Percentiles rank a stretch among this genome's conserved stretches.
These are phyloP conservation scores for Helminthosporium solani DNA, from an alignment of 2,329 filamentous ascomycete species.

Conservation along the genomic window DNA sequence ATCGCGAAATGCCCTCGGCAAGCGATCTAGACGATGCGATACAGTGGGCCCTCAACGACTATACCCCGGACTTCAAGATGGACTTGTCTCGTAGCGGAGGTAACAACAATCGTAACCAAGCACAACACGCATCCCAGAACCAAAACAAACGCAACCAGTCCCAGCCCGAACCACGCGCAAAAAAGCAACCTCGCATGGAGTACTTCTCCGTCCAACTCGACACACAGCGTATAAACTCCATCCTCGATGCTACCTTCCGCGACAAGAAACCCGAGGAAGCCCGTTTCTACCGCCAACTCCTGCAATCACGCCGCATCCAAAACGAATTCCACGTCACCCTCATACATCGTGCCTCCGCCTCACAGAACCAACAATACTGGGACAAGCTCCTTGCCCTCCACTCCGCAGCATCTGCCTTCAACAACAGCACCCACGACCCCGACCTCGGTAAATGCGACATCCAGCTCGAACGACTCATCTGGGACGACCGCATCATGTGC, in stretches of 20 bases:
- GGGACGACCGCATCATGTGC: conserved; percentile 85
- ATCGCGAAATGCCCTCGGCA: conserved; percentile 62
- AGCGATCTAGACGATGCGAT: conserved; percentile 80
- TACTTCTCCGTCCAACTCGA: conserved; percentile 64
- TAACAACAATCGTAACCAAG: conserved; percentile 16
- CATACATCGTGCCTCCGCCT: conserved; percentile 71
- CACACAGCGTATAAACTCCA: conserved; percentile 51
- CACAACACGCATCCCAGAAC: conserved; percentile 41
- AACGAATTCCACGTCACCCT: conserved; percentile 90
- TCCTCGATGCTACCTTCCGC: conserved; percentile 71
- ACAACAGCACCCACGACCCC: conserved; percentile 45
- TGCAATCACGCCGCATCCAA: conserved; percentile 74
- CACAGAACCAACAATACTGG: conserved; percentile 71
- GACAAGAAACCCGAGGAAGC: conserved; percentile 54
- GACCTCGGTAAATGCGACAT: conserved; percentile 65
- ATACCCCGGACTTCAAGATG: conserved; percentile 74
- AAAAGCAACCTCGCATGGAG: conserved; percentile 56
- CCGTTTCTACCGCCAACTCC: conserved; percentile 74
- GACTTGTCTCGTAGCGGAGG: conserved; percentile 60
- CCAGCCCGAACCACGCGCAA: conserved; percentile 46
- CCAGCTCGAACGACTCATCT: conserved; percentile 70
- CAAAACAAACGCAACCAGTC: conserved; percentile 12
- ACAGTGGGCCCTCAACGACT: conserved; percentile 70
- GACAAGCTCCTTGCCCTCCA: conserved; percentile 66
- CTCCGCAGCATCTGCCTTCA: conserved; percentile 26